Base-by-base conservation (phyloP, 495 filamentous ascomycete species). In the Tuber aestivum region DNA sequence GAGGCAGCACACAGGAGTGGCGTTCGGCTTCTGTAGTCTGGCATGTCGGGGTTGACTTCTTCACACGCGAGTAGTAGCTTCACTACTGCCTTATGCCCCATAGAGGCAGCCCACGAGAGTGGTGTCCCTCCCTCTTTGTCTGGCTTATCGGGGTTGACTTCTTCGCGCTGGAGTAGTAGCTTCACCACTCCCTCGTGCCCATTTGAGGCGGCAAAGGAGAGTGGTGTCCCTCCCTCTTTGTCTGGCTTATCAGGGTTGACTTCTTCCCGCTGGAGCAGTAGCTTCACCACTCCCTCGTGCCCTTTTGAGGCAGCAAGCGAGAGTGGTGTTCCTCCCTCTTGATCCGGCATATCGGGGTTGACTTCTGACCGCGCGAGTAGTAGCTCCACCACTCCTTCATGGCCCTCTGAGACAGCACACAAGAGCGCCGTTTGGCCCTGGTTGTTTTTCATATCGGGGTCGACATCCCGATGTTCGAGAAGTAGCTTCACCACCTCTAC, bases 31-130 rank as follows among this genome's bases (percentile, higher is more conserved):
- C 74, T 65, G 1, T n/a, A 70, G 70, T 77, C 44, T 48, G 50
- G 72, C 2, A 71, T 37, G 32, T 82, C 75, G 32, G 41, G 38
- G 41, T 70, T 27, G 18, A 74, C 71, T 40, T 45, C 75, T 41
- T 38, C 21, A 3, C 56, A 45, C 7, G 41, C 42, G 27, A 74
- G 32, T 27, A 74, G 73, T 12, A 74, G 42, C 56, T 44, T 16
- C 23, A 78, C 86, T 73, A 87, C 76, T 12, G 70, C 82, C 50
- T 83, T 76, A 75, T 87, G 82, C 16, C 85, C 86, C n/a, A 76
- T 77, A 56, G 74, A 77, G 37, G 84, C 83, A 37, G 85, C 86
- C 77, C 75, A 84, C 20, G 78, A 84, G 68, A 87, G 81, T 44
- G 86, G 82, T 8, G 82, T 86, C 44, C 81, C 80, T n/a, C 78